Evolutionary conservation across 2,329 filamentous ascomycete species (phyloP), one percentile per base, ranked within the genome.

Genomic region (Grosmannia serpens): DNA sequence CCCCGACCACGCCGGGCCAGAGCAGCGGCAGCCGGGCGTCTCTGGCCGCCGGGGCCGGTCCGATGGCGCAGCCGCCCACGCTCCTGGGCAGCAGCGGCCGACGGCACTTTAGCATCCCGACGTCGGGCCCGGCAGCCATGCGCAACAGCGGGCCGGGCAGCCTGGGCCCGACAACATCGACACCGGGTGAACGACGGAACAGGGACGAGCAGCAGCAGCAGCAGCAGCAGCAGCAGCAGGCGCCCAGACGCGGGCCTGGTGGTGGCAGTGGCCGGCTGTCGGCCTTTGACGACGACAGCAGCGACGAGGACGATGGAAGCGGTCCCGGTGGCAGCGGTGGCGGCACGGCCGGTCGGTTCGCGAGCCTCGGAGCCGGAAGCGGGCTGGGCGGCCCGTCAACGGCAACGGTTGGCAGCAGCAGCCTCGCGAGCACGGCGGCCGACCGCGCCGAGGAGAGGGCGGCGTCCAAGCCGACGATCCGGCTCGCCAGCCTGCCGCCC

Each of bases 91-190:
- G 57, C 8, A 72, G 70, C 15, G 70, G 75, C 24, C 87, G 79
- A 69, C 78, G 88, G 67, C 87, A 91, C 69, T 91, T 84, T 67
- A 80, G 79, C 46, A 78, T 76, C 70, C 79, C 63, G 71, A 76
- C 64, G 73, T 79, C 60, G 73, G 73, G 62, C 54, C 81, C 71
- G 13, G 33, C 38, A 68, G 77, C 63, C 55, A 61, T 76, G 64
- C 53, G 60, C 10, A 83, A 77, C 70, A 85, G 82, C 65, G 83
- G 84, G 1, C 83, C 83, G 0, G 83, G 84, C 0, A 86, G 80
- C 60, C 66, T 86, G 56, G 83, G 83, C 1, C 80, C 80, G 10
- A 65, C 73, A 20, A 8, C 24, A 3, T 64, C 70, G 9, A 72
- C 24, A 10, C n/a, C 13, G 24, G 26, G 41, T 15, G 46, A 20